phyloP scores from a whole-genome alignment of 257 asterid genomes.

The Solanum ahanhuiri region DNA sequence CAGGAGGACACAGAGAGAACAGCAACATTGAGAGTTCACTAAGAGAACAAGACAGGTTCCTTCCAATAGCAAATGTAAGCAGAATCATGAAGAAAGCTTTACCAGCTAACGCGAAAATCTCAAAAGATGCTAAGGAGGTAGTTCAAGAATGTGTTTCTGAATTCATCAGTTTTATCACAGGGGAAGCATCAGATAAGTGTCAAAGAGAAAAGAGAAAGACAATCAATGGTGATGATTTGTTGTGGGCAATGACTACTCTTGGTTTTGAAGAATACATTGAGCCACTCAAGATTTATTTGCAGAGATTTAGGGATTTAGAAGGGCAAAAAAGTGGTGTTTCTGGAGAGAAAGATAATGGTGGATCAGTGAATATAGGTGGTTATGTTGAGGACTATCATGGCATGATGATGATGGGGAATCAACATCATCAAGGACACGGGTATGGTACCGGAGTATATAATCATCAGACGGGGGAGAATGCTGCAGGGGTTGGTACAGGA shows the following conservation, averaged over 20 bases:
- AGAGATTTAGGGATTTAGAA: constrained; percentile 56
- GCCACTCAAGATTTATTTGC: constrained; percentile 44
- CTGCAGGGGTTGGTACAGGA: constrained; percentile 19
- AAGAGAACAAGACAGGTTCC: constrained; percentile 58
- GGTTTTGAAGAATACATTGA: constrained; percentile 67
- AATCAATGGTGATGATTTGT: constrained; percentile 56
- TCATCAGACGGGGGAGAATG: constrained; percentile 15
- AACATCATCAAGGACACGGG: constrained; percentile 18
- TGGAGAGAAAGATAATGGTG: constrained; percentile 21
- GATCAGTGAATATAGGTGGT: constrained; percentile 23
- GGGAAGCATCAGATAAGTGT: constrained; percentile 68
- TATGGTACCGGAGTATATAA: constrained; percentile 13
- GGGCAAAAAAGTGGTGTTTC: constrained; percentile 53
- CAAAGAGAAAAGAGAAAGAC: constrained; percentile 62
- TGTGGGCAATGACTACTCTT: constrained; percentile 69
- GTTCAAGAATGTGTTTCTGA: constrained; percentile 72
- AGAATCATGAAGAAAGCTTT: constrained; percentile 57
- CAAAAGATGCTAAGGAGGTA: constrained; percentile 60
- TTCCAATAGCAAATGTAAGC: constrained; percentile 65
- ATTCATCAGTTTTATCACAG: constrained; percentile 64
- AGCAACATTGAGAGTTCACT: constrained; percentile 31
- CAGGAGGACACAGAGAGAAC: constrained; percentile 53
- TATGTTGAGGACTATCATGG: constrained; percentile 20
- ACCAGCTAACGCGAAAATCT: constrained; percentile 65
- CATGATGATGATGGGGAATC: constrained; percentile 3